A percentile compares a stretch with the other conserved stretches of the same genome.
phyloP scores from a whole-genome alignment of 305 asterid genomes.

The Fraxinus sp. region DNA sequence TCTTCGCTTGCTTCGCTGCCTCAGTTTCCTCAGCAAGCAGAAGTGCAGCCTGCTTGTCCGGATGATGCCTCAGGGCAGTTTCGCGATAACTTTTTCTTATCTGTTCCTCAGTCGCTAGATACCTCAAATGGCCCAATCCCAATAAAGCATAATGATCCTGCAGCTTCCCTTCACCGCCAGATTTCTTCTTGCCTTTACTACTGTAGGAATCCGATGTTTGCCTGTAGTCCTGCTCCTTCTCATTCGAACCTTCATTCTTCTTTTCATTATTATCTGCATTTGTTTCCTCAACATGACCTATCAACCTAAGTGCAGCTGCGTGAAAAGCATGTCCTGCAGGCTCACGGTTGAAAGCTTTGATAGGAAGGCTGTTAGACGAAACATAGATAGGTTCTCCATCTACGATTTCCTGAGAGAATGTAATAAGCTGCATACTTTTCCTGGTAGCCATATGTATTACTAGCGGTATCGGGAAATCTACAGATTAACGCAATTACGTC shows the following conservation, averaged over 20 bases:
- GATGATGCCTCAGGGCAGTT: conserved; percentile 86
- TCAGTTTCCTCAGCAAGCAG: conserved; percentile 83
- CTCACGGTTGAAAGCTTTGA: conserved; percentile 56
- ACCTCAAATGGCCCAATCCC: conserved; percentile 91
- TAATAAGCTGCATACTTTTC: conserved; percentile 48
- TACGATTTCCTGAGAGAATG: conserved; percentile 62
- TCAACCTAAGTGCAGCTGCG: conserved; percentile 72
- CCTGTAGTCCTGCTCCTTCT: conserved; percentile 52
- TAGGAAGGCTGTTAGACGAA: conserved; percentile 69
- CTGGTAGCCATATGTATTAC: conserved; percentile 28
- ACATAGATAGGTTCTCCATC: conserved; percentile 67
- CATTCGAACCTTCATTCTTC: conserved; percentile 40
- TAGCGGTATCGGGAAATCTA: background rate
- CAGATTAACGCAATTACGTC: background rate
- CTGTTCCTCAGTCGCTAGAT: conserved; percentile 96
- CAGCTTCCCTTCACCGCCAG: conserved; percentile 53
- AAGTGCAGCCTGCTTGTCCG: conserved; percentile 88
- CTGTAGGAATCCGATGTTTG: conserved; percentile 77
- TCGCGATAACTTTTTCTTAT: conserved; percentile 86
- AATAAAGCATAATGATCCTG: conserved; percentile 93
- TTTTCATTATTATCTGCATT: conserved; percentile 32
- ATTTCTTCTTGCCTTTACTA: conserved; percentile 82
- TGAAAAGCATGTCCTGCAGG: conserved; percentile 97
- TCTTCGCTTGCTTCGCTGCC: conserved; percentile 80
- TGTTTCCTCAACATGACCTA: conserved; percentile 57